A percentile compares a stretch with the other conserved stretches of the same genome.
phyloP scores from a whole-genome alignment of 1,139 yeast genomes.

The Geotrichum australiense region DNA sequence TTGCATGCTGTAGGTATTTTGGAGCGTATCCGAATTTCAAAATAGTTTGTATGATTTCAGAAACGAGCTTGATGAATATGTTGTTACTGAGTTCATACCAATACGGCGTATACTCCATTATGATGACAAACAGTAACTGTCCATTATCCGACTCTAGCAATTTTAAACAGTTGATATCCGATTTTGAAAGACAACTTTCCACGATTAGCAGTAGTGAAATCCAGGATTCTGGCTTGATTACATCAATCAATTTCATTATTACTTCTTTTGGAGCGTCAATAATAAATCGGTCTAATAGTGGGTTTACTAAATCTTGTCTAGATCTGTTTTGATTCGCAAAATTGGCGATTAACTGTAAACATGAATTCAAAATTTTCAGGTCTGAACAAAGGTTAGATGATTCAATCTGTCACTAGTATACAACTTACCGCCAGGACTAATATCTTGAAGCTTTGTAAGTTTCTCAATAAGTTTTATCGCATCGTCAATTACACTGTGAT shows the following conservation, averaged over 20 bases:
- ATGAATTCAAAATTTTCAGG: constrained; percentile 17
- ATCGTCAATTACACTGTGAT: constrained; percentile 13
- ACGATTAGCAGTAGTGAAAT: constrained; percentile 12
- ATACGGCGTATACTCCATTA: constrained; percentile 20
- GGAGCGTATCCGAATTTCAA: constrained; percentile 18
- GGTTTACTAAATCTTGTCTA: constrained; percentile 1
- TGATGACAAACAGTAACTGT: constrained; percentile 16
- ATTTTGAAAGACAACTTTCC: constrained; percentile 8
- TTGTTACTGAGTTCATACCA: constrained; percentile 20
- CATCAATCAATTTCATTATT: neutral
- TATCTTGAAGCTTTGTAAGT: neutral
- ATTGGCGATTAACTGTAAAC: constrained; percentile 23
- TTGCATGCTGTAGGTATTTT: constrained; percentile 12
- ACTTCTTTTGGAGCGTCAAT: neutral
- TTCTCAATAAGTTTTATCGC: constrained; percentile 1
- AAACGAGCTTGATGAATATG: constrained; percentile 14
- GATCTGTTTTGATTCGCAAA: constrained; percentile 14
- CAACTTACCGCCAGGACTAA: constrained; percentile 8
- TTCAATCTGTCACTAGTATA: no score
- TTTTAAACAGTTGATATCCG: constrained; percentile 12
- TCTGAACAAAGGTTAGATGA: neutral
- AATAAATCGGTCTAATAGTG: constrained; percentile 12
- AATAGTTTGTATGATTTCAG: constrained; percentile 16
- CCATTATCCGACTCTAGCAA: constrained; percentile 16
- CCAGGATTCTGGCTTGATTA: constrained; percentile 8